Evolutionary conservation across 306 rosid genomes (phyloP).

Genomic region (Elaeagnus macrophylla): DNA sequence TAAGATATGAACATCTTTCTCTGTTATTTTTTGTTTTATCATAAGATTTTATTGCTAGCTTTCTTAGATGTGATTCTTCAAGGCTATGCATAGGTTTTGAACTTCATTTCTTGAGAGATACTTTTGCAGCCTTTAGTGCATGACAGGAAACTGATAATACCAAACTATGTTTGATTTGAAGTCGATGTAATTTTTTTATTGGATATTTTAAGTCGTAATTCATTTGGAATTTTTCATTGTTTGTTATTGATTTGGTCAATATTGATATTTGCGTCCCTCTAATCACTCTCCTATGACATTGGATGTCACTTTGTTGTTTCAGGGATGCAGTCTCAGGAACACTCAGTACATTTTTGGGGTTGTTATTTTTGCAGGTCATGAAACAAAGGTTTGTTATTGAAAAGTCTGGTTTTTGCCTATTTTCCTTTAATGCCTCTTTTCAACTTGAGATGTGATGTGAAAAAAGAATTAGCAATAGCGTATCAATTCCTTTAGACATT

Average conservation of each 20-base stretch:
- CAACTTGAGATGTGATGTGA: not conserved
- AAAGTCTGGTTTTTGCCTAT: conserved; percentile 10
- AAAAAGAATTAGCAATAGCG: not conserved
- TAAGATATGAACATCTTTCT: conserved; percentile 30
- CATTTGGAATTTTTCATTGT: not conserved
- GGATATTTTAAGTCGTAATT: too few species aligned
- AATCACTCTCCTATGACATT: conserved; percentile 2
- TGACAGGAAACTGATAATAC: too few species aligned
- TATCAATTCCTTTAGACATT: not conserved
- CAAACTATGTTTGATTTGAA: too few species aligned
- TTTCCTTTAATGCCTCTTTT: not conserved
- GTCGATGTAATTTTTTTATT: too few species aligned
- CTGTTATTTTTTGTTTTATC: conserved; percentile 11
- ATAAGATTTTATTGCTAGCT: conserved; percentile 14
- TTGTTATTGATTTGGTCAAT: conserved; percentile 5
- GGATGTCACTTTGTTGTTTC: conserved; percentile 21
- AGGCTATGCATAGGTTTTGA: not conserved
- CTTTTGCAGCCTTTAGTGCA: too few species aligned
- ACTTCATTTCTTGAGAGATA: too few species aligned
- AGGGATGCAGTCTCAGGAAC: conserved; percentile 99
- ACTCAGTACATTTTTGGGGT: conserved; percentile 83
- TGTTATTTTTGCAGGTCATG: conserved; percentile 91
- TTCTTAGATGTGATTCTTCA: conserved; percentile 4
- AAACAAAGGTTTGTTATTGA: conserved; percentile 67
- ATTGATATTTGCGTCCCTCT: not conserved